These are phyloP conservation scores for Irpex lacteus DNA, from an alignment of 1,284 basidiomycete species.

Conservation along the genomic window DNA sequence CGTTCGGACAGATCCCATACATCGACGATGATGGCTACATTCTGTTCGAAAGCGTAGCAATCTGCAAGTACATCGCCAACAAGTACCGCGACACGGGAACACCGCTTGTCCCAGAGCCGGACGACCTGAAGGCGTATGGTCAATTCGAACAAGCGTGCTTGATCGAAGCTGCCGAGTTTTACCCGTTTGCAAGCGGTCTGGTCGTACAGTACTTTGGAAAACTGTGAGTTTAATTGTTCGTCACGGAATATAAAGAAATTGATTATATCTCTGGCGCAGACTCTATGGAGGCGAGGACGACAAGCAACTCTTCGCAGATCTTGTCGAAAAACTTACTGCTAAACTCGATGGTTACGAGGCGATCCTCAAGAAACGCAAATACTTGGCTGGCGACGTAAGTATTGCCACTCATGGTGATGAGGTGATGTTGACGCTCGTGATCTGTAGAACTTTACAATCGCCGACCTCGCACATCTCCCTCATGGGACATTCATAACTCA, in stretches of 20 bases:
- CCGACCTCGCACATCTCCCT: neutral
- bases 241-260: neutral
- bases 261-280: neutral
- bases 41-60: constrained; percentile 53
- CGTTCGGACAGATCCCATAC: constrained; percentile 69
- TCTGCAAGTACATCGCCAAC: constrained; percentile 44
- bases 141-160: neutral
- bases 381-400: neutral
- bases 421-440: too few species aligned
- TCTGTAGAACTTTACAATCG: neutral
- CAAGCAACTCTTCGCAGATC: neutral
- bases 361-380: neutral
- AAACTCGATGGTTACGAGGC: neutral
- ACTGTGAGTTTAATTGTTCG: neutral
- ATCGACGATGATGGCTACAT: constrained; percentile 52
- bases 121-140: neutral
- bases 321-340: neutral
- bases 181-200: neutral
- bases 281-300: neutral
- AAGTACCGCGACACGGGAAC: neutral
- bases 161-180: neutral
- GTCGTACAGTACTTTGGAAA: neutral
- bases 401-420: neutral
- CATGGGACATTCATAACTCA: neutral
- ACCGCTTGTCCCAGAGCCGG: neutral